Evolutionary conservation across 208 protist genomes (phyloP).

Genomic region (Crithidia mellificae): DNA sequence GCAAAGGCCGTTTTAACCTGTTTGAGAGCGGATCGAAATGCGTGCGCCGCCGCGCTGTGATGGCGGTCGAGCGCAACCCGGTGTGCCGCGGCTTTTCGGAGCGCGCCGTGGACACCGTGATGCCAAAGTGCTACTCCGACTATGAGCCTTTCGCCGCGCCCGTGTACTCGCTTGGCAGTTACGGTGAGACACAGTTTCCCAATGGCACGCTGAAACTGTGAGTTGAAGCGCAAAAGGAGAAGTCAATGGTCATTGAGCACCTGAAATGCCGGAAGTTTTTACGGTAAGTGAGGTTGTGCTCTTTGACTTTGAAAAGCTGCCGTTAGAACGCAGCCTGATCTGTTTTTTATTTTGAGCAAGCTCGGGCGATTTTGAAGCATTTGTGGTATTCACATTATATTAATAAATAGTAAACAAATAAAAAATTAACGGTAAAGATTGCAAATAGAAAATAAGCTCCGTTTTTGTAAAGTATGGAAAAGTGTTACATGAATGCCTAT

Average conservation of each 20-base stretch:
- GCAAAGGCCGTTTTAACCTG: constrained; percentile 67
- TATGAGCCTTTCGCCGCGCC: constrained; percentile 89
- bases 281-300: too few species aligned
- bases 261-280: not conserved
- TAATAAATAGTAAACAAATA: too few species aligned
- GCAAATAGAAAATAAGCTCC: too few species aligned
- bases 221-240: not conserved
- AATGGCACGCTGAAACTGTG: constrained; percentile 35
- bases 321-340: too few species aligned
- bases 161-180: constrained; percentile 81
- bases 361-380: too few species aligned
- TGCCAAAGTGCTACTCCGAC: constrained; percentile 84
- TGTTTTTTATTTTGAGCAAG: too few species aligned
- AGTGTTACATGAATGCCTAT: too few species aligned
- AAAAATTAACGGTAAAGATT: too few species aligned
- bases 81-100: constrained; percentile 84
- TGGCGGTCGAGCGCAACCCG: constrained; percentile 87
- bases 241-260: not conserved
- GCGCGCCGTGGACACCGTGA: constrained; percentile 76
- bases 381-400: too few species aligned
- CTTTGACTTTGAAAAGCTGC: too few species aligned
- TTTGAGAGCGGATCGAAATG: constrained; percentile 80
- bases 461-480: too few species aligned
- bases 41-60: constrained; percentile 81
- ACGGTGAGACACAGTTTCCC: constrained; percentile 61